These are phyloP conservation scores for Cinnamomum chago DNA, from an alignment of 164 flowering plant genomes.

Conservation along the genomic window DNA sequence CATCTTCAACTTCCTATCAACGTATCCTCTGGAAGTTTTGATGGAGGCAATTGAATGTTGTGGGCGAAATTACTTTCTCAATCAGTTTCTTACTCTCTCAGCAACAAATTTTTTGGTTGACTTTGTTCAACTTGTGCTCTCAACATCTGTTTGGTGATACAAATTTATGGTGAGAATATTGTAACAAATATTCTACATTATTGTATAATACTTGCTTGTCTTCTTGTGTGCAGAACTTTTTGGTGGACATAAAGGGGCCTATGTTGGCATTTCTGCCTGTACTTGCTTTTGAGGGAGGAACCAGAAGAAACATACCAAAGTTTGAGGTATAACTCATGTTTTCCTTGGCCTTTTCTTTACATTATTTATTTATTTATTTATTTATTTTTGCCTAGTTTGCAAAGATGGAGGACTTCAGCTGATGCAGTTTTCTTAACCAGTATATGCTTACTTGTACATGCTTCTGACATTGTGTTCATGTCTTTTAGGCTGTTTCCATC, in stretches of 20 bases:
- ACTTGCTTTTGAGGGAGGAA: constrained; percentile 99
- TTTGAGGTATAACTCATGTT: constrained; percentile 56
- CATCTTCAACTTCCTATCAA: too few species aligned
- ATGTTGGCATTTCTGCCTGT: constrained; percentile 79
- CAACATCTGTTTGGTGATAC: background rate
- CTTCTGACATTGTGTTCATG: too few species aligned
- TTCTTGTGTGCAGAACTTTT: constrained; percentile 61
- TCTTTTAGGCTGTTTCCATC: too few species aligned
- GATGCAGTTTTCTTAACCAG: background rate
- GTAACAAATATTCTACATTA: background rate
- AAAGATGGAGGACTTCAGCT: background rate
- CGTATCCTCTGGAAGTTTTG: too few species aligned
- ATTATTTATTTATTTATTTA: too few species aligned
- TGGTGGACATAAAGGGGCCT: constrained; percentile 92
- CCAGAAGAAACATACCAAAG: constrained; percentile 88
- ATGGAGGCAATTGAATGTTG: too few species aligned
- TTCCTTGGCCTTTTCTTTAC: background rate
- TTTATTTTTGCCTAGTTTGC: too few species aligned
- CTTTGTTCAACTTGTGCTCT: background rate
- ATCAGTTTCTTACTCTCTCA: too few species aligned
- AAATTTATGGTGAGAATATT: background rate
- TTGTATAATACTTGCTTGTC: background rate
- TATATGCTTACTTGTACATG: too few species aligned
- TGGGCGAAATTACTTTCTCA: too few species aligned
- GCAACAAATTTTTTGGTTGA: too few species aligned